Base-by-base conservation (phyloP, 2,329 filamentous ascomycete genomes). In the Fusarium tricinctum region DNA sequence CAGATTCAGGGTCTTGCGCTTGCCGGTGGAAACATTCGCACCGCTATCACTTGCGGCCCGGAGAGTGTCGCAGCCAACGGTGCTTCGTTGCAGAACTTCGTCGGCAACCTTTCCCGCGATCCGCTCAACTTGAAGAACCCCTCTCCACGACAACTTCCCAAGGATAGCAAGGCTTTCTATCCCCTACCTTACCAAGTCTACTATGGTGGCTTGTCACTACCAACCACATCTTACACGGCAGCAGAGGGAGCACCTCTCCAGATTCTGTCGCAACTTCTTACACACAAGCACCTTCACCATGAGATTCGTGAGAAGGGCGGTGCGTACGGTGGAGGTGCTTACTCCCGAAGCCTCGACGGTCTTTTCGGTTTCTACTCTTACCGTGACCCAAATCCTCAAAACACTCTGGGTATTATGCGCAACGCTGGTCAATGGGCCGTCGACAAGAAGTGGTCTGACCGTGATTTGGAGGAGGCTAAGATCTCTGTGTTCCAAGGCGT, bases 271-370 rank as follows among this genome's bases (percentile, higher is more conserved):
- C 93, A 97, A 77, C 88, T 99, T 19, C 87, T 99, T 32, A 98
- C 95, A 1, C 95, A 99, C 82, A 97, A 97, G 80, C 92, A 97
- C 76, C 85, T 99, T 28, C 96, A 99, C 77, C 95, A 97, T 71
- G 96, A 98, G 79, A 97, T 99, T 70, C 92, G 96, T 56, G 96
- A 99, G 77, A 98, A 98, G 80, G 96, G 96, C 32, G 96, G 96
- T 38, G 96, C 96, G 0, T 99, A 99, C 72, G 96, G 96, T 44
- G 96, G 93, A 22, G 94, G 94, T 15, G 95, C 96, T 2, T 95
- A 93, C 77, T 91, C 92, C 44, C 89, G 90, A 23, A 88, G 91
- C 0, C 82, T 97, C 9, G 91, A 93, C 70, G 95, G 94, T 23
- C 79, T 97, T 2, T 98, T 99, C 73, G 93, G 93, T 17, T 97